Percentiles rank a stretch among this genome's conserved stretches.
These are phyloP conservation scores for Mycena galericulata DNA, from an alignment of 768 basidiomycete genomes.

Conservation along the genomic window DNA sequence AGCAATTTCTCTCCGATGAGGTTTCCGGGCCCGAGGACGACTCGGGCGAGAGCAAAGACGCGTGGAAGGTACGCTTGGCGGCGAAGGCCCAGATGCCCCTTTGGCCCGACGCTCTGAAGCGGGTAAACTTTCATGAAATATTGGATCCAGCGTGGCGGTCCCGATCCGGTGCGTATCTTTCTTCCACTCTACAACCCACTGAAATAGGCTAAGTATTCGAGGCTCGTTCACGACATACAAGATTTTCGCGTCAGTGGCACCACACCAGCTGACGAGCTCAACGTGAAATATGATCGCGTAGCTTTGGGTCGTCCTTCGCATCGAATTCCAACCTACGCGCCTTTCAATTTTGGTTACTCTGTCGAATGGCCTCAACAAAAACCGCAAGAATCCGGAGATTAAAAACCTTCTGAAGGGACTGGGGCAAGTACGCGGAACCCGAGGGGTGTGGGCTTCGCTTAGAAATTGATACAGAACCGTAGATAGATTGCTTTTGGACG, in stretches of 20 bases:
- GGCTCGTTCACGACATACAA: neutral
- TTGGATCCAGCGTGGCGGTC: neutral
- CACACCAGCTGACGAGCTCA: neutral
- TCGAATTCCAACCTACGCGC: neutral
- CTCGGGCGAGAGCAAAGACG: neutral
- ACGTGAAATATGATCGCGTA: neutral
- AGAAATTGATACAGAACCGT: neutral
- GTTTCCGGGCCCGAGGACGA: neutral
- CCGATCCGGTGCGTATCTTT: neutral
- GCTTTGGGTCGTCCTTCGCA: neutral
- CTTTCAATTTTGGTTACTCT: neutral
- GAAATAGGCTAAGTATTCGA: neutral
- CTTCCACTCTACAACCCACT: neutral
- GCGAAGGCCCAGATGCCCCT: neutral
- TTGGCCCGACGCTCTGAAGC: neutral
- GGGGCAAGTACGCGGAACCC: neutral
- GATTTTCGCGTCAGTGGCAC: neutral
- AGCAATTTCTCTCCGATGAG: conserved; percentile 9
- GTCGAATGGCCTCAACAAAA: neutral
- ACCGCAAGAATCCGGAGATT: neutral
- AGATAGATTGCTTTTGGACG: neutral
- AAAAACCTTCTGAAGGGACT: neutral
- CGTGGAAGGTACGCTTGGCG: neutral
- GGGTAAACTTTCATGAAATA: neutral
- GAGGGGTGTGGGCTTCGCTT: neutral